These are phyloP conservation scores for Prosopis cineraria DNA, from an alignment of 306 rosid genomes.

Conservation along the genomic window DNA sequence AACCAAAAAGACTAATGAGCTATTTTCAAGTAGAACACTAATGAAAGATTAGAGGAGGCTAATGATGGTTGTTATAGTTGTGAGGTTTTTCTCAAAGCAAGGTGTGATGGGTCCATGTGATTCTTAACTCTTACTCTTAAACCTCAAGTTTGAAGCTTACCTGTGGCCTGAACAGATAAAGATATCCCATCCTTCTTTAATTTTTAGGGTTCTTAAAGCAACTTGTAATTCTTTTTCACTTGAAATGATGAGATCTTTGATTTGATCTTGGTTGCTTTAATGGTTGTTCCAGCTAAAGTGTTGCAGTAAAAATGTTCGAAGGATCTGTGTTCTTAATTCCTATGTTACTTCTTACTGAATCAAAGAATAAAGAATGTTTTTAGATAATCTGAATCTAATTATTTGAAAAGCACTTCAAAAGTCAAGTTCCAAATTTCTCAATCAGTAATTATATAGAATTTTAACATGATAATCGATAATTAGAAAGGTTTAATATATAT, in stretches of 20 bases:
- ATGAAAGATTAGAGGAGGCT: not conserved
- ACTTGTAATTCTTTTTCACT: not conserved
- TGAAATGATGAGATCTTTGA: conserved; percentile 14
- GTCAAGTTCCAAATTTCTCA: not conserved
- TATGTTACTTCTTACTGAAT: not conserved
- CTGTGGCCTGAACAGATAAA: conserved; percentile 70
- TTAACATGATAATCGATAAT: not conserved
- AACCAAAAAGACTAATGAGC: too few species aligned
- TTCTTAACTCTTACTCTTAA: conserved; percentile 74
- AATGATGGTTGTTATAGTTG: conserved; percentile 53
- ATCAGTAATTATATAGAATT: not conserved
- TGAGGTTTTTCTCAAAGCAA: conserved; percentile 63
- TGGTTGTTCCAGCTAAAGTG: not conserved
- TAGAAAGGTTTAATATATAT: not conserved
- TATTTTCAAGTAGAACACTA: not conserved
- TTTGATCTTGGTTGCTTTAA: not conserved
- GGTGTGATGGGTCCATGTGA: conserved; percentile 68
- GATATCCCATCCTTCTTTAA: conserved; percentile 69
- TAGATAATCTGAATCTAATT: not conserved
- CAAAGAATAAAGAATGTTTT: not conserved
- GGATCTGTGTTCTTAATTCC: not conserved
- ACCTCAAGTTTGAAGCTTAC: conserved; percentile 64
- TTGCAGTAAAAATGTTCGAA: not conserved
- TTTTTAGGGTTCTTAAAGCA: not conserved
- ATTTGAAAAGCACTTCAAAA: not conserved